Conservation (phyloP, 2,329 filamentous ascomycete species). For the Alternaria novae-zelandiae region DNA sequence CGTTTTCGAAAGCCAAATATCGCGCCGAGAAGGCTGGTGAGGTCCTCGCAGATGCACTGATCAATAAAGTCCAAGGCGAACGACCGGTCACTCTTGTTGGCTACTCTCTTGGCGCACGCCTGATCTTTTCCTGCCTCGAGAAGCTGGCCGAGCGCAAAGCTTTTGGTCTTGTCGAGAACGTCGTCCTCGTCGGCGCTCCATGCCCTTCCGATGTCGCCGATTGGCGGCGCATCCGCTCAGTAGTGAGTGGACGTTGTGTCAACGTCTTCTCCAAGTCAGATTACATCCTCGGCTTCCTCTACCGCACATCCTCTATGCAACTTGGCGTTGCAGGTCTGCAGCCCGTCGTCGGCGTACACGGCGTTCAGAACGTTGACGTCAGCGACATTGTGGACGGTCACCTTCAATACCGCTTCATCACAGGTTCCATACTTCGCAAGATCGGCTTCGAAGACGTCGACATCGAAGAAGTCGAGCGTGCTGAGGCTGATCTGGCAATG, state of each 20-base stretch:
- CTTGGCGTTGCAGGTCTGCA: slow-evolving; percentile 85
- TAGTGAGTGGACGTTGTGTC: slow-evolving; percentile 81
- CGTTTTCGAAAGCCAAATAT: slow-evolving; percentile 77
- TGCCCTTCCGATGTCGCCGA: slow-evolving; percentile 73
- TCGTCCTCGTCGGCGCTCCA: slow-evolving; percentile 82
- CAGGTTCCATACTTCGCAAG: slow-evolving; percentile 58
- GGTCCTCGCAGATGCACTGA: slow-evolving; percentile 80
- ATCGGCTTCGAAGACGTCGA: slow-evolving; percentile 62
- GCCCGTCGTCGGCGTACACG: slow-evolving; percentile 69
- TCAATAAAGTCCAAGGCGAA: slow-evolving; percentile 82
- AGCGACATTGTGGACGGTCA: slow-evolving; percentile 59
- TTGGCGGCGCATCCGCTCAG: slow-evolving; percentile 78
- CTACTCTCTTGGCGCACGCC: slow-evolving; percentile 79
- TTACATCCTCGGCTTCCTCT: slow-evolving; percentile 84
- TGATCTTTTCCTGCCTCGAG: slow-evolving; percentile 83
- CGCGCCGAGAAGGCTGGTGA: slow-evolving; percentile 80
- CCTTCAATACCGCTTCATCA: slow-evolving; percentile 58
- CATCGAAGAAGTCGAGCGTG: slow-evolving; percentile 52
- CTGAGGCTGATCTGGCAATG: slow-evolving; percentile 53
- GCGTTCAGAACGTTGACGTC: slow-evolving; percentile 66
- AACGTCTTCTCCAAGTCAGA: slow-evolving; percentile 91
- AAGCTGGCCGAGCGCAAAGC: slow-evolving; percentile 77
- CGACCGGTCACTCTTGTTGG: slow-evolving; percentile 80
- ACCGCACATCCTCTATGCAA: slow-evolving; percentile 82
- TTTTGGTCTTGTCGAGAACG: slow-evolving; percentile 84